phyloP scores from a whole-genome alignment of 106 monocot genomes.

The Acanthochlamys bracteata region DNA sequence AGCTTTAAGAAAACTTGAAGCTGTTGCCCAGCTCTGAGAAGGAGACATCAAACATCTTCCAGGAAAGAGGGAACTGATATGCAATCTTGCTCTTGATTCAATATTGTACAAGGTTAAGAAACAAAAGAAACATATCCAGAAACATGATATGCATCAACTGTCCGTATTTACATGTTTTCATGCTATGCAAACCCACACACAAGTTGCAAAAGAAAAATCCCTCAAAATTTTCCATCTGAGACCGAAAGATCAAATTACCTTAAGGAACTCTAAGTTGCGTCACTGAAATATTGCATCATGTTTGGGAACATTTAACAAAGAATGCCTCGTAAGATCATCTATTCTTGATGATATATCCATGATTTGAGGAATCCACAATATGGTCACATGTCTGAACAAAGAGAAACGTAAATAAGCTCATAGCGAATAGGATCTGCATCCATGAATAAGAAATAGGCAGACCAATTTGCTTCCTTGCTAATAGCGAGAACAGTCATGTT shows the following conservation, averaged over 20 bases:
- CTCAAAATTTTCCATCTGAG: background rate
- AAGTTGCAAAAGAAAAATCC: background rate
- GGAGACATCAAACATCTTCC: conserved; percentile 36
- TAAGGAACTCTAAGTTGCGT: conserved; percentile 25
- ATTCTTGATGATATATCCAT: conserved; percentile 73
- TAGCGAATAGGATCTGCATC: conserved; percentile 71
- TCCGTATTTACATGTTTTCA: background rate
- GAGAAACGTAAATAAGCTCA: conserved; percentile 69
- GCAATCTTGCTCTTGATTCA: conserved; percentile 39
- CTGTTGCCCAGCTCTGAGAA: conserved; percentile 79
- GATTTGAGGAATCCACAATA: conserved; percentile 71
- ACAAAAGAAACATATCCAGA: background rate
- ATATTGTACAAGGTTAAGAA: conserved; percentile 4
- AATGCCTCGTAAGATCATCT: conserved; percentile 81
- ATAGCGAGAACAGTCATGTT: too few species aligned
- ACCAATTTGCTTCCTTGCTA: background rate
- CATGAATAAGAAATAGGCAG: conserved; percentile 23
- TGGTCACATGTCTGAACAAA: conserved; percentile 79
- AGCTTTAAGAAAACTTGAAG: conserved; percentile 82
- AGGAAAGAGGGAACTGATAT: conserved; percentile 77
- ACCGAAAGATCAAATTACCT: conserved; percentile 34
- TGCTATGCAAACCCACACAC: background rate
- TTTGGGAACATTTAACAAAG: conserved; percentile 28
- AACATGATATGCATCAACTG: background rate
- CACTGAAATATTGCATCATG: conserved; percentile 4